Conservation (phyloP, 2,329 filamentous ascomycete species). For the Chaetomium strumarium region DNA sequence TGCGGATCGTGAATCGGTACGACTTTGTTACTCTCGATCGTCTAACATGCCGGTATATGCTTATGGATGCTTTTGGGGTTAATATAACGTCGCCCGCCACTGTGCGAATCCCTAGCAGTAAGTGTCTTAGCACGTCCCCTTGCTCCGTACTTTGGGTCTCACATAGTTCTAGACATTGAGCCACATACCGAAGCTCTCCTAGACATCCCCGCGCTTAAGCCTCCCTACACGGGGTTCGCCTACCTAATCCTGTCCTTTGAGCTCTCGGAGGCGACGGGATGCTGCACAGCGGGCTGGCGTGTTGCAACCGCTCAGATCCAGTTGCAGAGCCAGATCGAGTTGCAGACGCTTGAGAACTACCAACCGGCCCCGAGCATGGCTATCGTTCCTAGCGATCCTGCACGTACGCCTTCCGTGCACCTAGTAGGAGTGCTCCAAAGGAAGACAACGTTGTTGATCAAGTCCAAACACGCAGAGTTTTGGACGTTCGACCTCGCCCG, state of each 20-base stretch:
- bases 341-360: slow-evolving; percentile 32
- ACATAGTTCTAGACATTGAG: slow-evolving; percentile 32
- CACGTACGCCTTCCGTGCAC: not conserved
- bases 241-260: slow-evolving; percentile 47
- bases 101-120: slow-evolving; percentile 37
- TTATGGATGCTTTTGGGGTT: too few relatives aligned
- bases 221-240: slow-evolving; percentile 31
- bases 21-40: slow-evolving; percentile 49
- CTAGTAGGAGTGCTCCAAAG: not conserved
- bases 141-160: not conserved
- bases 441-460: slow-evolving; percentile 28
- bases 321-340: slow-evolving; percentile 38
- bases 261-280: slow-evolving; percentile 39
- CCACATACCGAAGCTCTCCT: slow-evolving; percentile 37
- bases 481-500: slow-evolving; percentile 41
- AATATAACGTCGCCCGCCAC: too few relatives aligned
- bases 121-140: slow-evolving; percentile 9
- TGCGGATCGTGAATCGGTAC: slow-evolving; percentile 48
- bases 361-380: slow-evolving; percentile 21
- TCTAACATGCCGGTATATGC: slow-evolving; percentile 40
- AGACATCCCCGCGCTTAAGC: slow-evolving; percentile 29
- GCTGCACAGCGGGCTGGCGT: slow-evolving; percentile 47
- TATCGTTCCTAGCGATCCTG: not conserved
- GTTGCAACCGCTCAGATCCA: slow-evolving; percentile 46
- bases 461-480: slow-evolving; percentile 30